Evolutionary conservation across 495 filamentous ascomycete species (phyloP), one percentile per base, ranked within the genome.

Genomic region (Gamarada debralockiae): DNA sequence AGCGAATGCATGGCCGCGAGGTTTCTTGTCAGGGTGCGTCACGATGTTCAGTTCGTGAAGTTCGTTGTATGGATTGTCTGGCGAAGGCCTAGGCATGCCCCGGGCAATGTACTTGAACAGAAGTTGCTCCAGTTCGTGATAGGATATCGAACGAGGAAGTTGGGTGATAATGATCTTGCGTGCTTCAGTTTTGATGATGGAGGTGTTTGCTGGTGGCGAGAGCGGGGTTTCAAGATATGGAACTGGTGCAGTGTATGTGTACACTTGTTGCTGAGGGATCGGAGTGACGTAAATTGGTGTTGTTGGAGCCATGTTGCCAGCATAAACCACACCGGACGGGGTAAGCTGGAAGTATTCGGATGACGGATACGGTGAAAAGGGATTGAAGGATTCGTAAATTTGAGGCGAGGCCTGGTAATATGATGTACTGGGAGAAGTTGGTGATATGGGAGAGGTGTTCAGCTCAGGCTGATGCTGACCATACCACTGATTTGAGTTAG

Each of bases 131-230:
- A 57, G 36, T 18, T 37, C 29, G 0, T 15, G 29, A 15, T 39
- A 36, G n/a, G 27, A 51, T 7, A 37, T 45, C 0, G 12, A n/a
- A 27, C 44, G 48, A 1, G 57, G 49, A 0, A 60, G 48, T 14
- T 34, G 24, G 3, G 40, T 57, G 39, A 61, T 54, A 13, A 61
- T 54, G 10, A 61, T 48, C 23, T 61, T 61, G 8, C 54, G 45
- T 1, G 50, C 31, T 39, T 55, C 55, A 4, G 45, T 53, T 41
- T 25, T 10, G 41, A 25, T 14, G 46, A 2, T 21, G 42, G 21
- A 14, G 12, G 33, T 25, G 2, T 12, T 37, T 23, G 29, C 7
- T 27, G 40, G 14, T 13, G 50, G n/a, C 15, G 55, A 36, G 23
- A 20, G 20, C 10, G 23, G 10, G 7, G 33, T 25, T 9, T 12